Base-by-base conservation (phyloP, 108 stramenopile genomes). In the Chaetoceros muelleri region DNA sequence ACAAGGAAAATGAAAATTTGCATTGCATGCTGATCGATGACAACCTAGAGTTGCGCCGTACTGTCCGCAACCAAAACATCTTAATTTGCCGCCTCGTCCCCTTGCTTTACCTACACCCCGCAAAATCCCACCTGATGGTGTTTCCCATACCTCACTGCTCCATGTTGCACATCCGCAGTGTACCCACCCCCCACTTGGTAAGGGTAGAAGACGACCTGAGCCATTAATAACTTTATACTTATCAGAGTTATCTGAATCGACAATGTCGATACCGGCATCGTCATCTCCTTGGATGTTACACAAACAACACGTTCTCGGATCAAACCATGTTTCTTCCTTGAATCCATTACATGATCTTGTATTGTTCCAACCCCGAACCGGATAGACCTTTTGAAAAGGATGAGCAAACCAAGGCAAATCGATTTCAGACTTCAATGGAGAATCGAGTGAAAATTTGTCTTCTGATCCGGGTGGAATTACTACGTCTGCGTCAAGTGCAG, bases 41-140 rank as follows among this genome's bases (percentile, higher is more conserved):
- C 82, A 83, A 2, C 64, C 82, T 0, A 83, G 72, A 21, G 78
- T 83, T 17, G 82, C 78, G 24, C 82, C 82, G 20, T 60, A 70
- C 13, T 77, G 67, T 23, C 82, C 78, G 50, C 82, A 83, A n/a
- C 82, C 82, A 66, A 83, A 83, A 49, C 82, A 83, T 34, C 72
- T 72, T 21, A 83, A 55, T 62, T 83, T 76, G 1, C 71, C 45
- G 3, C 82, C 82, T 24, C 82, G 72, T 29, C 72, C 68, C 51
- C 78, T 66, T 1, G 82, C 82, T 53, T 77, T 79, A 44, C 76
- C 78, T 53, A 77, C 64, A 10, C 67, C 70, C 47, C 73, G 46
- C 10, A 83, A 30, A 8, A 62, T 26, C 22, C 73, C 77, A 44
- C 72, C 78, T 47, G 46, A 52, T 52, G 73, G 47, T 22, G 61